Conservation (phyloP, 2,329 filamentous ascomycete genomes). For the Sporothrix euskadiensis region DNA sequence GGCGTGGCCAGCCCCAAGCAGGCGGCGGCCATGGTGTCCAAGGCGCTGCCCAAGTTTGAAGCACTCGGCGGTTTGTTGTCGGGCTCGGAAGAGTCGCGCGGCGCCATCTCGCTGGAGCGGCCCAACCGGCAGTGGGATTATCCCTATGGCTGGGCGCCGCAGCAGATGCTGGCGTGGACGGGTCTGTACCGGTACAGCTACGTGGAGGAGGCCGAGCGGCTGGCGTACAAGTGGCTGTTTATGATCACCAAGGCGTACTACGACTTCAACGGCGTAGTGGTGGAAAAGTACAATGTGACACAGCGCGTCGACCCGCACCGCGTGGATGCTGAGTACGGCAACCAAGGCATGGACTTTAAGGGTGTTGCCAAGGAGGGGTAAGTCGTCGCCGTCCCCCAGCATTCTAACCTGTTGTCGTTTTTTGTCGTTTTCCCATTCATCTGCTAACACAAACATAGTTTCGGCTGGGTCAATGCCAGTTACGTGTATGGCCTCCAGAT, state of each 20-base stretch:
- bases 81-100: constrained; percentile 86
- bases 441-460: constrained; percentile 57
- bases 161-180: constrained; percentile 98
- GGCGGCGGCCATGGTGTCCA: constrained; percentile 77
- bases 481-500: constrained; percentile 92
- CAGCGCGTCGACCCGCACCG: constrained; percentile 85
- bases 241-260: constrained; percentile 99
- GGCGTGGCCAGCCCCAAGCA: constrained; percentile 83
- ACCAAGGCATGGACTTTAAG: constrained; percentile 93
- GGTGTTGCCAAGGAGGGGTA: constrained; percentile 94
- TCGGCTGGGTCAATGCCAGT: constrained; percentile 98
- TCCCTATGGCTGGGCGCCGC: constrained; percentile 96
- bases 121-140: constrained; percentile 99
- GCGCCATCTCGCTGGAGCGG: constrained; percentile 72
- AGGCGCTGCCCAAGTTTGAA: constrained; percentile 84
- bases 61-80: constrained; percentile 83
- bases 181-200: constrained; percentile 90
- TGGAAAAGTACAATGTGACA: constrained; percentile 98
- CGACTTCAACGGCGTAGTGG: constrained; percentile 96
- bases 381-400: constrained; percentile 47
- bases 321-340: constrained; percentile 96
- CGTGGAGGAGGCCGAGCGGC: constrained; percentile 79
- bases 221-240: constrained; percentile 95
- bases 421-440: not conserved
- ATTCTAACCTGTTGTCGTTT: not conserved